A percentile compares a stretch with the other conserved stretches of the same genome.
Evolutionary conservation across 441 rosid genomes (phyloP).

Genomic region (Dalechampia spathulata): DNA sequence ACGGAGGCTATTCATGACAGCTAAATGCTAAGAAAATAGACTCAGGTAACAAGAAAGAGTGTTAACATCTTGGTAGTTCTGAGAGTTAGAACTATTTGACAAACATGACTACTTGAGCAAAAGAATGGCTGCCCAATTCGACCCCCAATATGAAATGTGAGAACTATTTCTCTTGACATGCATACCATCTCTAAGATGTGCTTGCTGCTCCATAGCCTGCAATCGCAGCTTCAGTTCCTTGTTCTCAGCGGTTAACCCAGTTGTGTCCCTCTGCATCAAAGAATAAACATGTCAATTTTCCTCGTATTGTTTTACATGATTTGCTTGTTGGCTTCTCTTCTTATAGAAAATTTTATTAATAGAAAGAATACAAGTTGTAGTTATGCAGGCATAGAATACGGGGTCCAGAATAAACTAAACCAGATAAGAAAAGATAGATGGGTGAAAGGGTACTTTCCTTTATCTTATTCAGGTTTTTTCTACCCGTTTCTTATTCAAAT

Average conservation of each 20-base stretch:
- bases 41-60: too few species aligned
- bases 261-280: conserved; percentile 64
- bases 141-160: background rate
- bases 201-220: conserved; percentile 95
- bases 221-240: conserved; percentile 88
- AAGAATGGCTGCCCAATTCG: too few species aligned
- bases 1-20: background rate
- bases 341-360: background rate
- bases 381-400: background rate
- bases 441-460: too few species aligned
- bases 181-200: conserved; percentile 70
- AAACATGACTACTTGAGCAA: too few species aligned
- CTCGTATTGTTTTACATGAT: background rate
- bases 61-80: too few species aligned
- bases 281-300: conserved; percentile 5
- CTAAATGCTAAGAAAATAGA: background rate
- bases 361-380: background rate
- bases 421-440: too few species aligned
- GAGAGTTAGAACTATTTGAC: too few species aligned
- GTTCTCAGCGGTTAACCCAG: conserved; percentile 69
- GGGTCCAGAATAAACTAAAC: too few species aligned
- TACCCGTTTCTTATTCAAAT: background rate
- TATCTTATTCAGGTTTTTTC: background rate
- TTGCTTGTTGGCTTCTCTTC: background rate
- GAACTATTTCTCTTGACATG: background rate